Percentiles rank a stretch among this genome's conserved stretches.
Conservation (phyloP, 441 rosid species). For the Bruguiera hainesii region DNA sequence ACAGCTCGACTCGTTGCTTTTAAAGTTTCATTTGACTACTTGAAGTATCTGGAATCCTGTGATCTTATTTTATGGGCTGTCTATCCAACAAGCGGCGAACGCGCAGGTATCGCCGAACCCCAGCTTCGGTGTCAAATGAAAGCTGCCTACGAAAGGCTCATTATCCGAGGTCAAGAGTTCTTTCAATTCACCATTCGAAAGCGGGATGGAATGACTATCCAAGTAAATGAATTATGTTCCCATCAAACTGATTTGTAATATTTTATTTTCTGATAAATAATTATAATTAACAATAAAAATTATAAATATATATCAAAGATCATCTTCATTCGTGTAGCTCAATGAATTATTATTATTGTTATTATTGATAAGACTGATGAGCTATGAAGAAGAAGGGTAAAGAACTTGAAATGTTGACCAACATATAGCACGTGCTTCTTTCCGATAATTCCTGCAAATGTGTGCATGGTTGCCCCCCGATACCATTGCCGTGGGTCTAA, state of each 20-base stretch:
- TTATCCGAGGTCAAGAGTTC: neutral
- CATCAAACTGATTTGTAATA: too few relatives aligned
- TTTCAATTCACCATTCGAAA: neutral
- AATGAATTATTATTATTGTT: too few relatives aligned
- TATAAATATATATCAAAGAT: too few relatives aligned
- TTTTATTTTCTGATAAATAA: too few relatives aligned
- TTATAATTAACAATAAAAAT: too few relatives aligned
- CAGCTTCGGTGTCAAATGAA: too few relatives aligned
- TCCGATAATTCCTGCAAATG: neutral
- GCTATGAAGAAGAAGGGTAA: too few relatives aligned
- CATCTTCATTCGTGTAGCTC: too few relatives aligned
- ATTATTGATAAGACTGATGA: too few relatives aligned
- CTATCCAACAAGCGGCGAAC: neutral
- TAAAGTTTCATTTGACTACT: neutral
- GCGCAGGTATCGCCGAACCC: conserved; percentile 19
- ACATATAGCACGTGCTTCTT: conserved; percentile 9
- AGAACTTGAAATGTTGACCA: conserved; percentile 1
- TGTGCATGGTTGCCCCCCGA: neutral
- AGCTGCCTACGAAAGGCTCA: neutral
- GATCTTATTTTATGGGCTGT: conserved; percentile 20
- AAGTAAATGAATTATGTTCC: too few relatives aligned
- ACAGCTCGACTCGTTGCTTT: neutral
- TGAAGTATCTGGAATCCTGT: neutral
- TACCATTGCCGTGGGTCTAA: neutral
- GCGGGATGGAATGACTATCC: too few relatives aligned